Evolutionary conservation across 192 early-diverging fungal species (phyloP).

Genomic region (Umbelopsis isabellina): DNA sequence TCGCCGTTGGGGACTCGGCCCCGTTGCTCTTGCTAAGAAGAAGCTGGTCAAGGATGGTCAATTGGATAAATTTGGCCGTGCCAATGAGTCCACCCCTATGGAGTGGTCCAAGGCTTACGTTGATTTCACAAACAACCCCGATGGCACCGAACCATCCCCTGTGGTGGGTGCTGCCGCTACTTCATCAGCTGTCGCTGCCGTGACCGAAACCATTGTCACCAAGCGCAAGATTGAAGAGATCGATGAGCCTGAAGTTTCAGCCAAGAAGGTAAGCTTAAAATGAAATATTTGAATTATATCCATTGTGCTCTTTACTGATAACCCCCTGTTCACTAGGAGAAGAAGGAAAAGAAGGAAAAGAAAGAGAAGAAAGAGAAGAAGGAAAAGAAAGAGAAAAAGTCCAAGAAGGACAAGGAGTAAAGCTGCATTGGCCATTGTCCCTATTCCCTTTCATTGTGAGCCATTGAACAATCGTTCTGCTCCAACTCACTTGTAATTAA

Average conservation of each 20-base stretch:
- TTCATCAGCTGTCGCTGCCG: slow-evolving; percentile 35
- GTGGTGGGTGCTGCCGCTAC: slow-evolving; percentile 29
- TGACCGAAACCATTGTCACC: slow-evolving; percentile 37
- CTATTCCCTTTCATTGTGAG: slow-evolving; percentile 10
- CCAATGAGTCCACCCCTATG: slow-evolving; percentile 82
- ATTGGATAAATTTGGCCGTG: slow-evolving; percentile 95
- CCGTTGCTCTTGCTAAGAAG: slow-evolving; percentile 96
- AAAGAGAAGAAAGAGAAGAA: slow-evolving; percentile 48
- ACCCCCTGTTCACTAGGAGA: slow-evolving; percentile 39
- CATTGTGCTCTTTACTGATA: no score
- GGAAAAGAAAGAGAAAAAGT: slow-evolving; percentile 45
- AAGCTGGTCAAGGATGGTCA: slow-evolving; percentile 97
- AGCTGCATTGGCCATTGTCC: neutral
- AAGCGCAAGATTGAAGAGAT: slow-evolving; percentile 40
- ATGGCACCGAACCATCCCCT: slow-evolving; percentile 31
- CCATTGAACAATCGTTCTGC: neutral
- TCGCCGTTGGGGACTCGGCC: slow-evolving; percentile 96
- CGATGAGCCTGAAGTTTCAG: slow-evolving; percentile 27
- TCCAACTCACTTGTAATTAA: slow-evolving; percentile 19
- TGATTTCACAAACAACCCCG: slow-evolving; percentile 59
- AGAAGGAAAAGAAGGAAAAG: slow-evolving; percentile 51
- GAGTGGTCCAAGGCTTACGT: slow-evolving; percentile 83
- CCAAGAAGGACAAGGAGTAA: slow-evolving; percentile 49
- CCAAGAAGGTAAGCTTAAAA: slow-evolving; percentile 34
- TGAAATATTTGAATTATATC: no score